phyloP scores from a whole-genome alignment of 352 stramenopile genomes.

The Phytophthora sojae region DNA sequence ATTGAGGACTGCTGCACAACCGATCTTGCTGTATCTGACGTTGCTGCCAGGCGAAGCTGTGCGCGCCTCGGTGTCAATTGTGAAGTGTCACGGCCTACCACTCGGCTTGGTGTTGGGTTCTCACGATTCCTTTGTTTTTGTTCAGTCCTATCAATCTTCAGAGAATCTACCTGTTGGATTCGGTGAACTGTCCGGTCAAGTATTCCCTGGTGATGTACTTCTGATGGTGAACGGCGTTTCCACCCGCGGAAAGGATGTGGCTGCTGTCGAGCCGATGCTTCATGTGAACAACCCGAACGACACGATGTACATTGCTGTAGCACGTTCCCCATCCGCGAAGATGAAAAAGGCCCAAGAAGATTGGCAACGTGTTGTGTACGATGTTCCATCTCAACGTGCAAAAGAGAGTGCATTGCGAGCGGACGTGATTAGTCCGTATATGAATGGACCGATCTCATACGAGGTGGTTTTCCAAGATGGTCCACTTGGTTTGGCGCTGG shows the following conservation, averaged over 20 bases:
- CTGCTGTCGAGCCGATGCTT: conserved; percentile 52
- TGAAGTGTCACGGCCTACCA: conserved; percentile 52
- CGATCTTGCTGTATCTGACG: conserved; percentile 54
- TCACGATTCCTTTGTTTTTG: conserved; percentile 51
- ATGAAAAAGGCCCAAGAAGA: conserved; percentile 47
- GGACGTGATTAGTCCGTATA: conserved; percentile 20
- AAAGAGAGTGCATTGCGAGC: conserved; percentile 38
- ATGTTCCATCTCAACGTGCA: conserved; percentile 39
- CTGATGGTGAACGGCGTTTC: conserved; percentile 54
- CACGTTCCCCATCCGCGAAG: conserved; percentile 47
- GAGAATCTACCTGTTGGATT: conserved; percentile 46
- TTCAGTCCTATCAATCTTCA: conserved; percentile 49
- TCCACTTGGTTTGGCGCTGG: conserved; percentile 76
- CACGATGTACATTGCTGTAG: conserved; percentile 45
- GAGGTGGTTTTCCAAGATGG: conserved; percentile 80
- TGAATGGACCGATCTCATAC: conserved; percentile 34
- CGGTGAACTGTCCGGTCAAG: conserved; percentile 63
- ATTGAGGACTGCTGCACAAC: conserved; percentile 42
- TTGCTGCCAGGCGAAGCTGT: conserved; percentile 59
- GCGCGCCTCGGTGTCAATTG: conserved; percentile 70
- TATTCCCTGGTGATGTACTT: conserved; percentile 76
- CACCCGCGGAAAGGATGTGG: conserved; percentile 36
- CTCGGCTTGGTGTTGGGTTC: conserved; percentile 50
- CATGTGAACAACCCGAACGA: conserved; percentile 30
- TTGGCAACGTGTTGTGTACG: conserved; percentile 35